phyloP scores from a whole-genome alignment of 2,329 filamentous ascomycete species.

The Acephala macrosclerotiorum region DNA sequence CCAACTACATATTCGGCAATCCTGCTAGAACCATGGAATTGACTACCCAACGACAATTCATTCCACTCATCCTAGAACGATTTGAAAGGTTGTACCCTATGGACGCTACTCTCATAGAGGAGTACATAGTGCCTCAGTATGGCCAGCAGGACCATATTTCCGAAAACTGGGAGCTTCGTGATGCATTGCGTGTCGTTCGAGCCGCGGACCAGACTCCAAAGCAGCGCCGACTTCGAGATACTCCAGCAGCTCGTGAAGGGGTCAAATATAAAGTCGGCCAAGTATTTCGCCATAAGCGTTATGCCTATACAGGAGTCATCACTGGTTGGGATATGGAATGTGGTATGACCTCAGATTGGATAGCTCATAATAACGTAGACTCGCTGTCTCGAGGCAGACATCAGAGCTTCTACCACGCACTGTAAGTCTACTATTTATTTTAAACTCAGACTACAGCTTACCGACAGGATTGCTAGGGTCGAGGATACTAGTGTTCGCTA shows the following conservation, averaged over 20 bases:
- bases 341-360: conserved; percentile 65
- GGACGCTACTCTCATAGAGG: conserved; percentile 48
- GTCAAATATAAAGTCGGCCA: conserved; percentile 79
- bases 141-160: conserved; percentile 40
- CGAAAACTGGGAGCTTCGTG: conserved; percentile 49
- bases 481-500: conserved; percentile 75
- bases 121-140: conserved; percentile 46
- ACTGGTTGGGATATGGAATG: conserved; percentile 78
- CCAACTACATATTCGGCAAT: conserved; percentile 45
- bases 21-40: conserved; percentile 33
- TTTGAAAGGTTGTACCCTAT: conserved; percentile 48
- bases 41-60: conserved; percentile 42
- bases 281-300: conserved; percentile 83
- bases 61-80: conserved; percentile 45
- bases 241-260: conserved; percentile 37
- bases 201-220: conserved; percentile 63
- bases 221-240: conserved; percentile 46
- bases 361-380: conserved; percentile 69
- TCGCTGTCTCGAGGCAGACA: conserved; percentile 62
- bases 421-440: conserved; percentile 65
- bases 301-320: conserved; percentile 81
- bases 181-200: conserved; percentile 62
- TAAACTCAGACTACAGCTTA: conserved; percentile 29
- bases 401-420: conserved; percentile 84
- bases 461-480: conserved; percentile 55